A percentile compares a stretch with the other conserved stretches of the same genome.
These are phyloP conservation scores for Herpetomonas samuelpessoai DNA, from an alignment of 208 protist genomes.

Conservation along the genomic window DNA sequence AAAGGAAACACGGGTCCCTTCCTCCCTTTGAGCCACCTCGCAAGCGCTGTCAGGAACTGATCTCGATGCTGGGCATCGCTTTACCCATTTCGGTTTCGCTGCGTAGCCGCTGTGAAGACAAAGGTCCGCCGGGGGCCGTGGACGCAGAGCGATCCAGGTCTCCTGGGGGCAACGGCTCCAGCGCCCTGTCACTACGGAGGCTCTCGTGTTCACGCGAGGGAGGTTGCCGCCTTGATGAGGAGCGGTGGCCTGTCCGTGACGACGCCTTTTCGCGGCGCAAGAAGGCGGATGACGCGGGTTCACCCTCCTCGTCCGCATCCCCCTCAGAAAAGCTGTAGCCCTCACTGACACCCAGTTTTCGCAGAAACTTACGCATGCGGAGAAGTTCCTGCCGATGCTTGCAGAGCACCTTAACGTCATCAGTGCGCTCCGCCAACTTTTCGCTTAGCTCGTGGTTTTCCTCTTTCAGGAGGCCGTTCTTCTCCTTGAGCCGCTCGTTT, in stretches of 20 bases:
- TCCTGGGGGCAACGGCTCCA: background rate
- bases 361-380: constrained; percentile 66
- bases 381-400: constrained; percentile 75
- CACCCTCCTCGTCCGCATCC: constrained; percentile 5
- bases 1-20: no score
- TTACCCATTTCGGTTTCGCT: background rate
- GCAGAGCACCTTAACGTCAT: constrained; percentile 60
- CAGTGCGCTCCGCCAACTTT: constrained; percentile 46
- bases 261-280: background rate
- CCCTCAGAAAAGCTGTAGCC: constrained; percentile 21
- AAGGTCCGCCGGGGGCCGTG: no score
- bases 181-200: background rate
- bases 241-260: no score
- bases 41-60: background rate
- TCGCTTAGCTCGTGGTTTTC: constrained; percentile 52
- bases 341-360: constrained; percentile 55
- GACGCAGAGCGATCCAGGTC: background rate
- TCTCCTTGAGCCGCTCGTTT: constrained; percentile 57
- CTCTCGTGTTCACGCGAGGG: background rate
- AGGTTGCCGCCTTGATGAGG: no score
- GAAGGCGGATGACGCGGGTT: background rate
- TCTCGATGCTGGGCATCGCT: background rate
- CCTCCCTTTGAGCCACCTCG: no score
- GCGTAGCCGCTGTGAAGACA: background rate
- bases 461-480: constrained; percentile 32